Conservation (phyloP, 148 eudicot species). For the Linanthus parryae region DNA sequence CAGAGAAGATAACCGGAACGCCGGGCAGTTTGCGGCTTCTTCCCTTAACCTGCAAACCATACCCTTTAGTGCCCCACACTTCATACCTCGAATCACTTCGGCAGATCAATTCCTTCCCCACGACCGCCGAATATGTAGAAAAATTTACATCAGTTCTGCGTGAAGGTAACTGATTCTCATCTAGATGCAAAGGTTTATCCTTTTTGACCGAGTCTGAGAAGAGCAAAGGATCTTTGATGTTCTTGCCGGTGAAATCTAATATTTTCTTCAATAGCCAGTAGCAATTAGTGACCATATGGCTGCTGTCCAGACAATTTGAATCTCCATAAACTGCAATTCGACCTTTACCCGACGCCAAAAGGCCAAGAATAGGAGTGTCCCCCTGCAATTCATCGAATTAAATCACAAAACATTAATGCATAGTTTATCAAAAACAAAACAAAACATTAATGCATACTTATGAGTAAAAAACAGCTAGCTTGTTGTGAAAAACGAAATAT, state of each 20-base stretch:
- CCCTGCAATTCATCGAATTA: slow-evolving; percentile 37
- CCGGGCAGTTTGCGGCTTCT: slow-evolving; percentile 79
- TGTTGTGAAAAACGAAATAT: too few species aligned
- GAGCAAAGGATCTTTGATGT: slow-evolving; percentile 62
- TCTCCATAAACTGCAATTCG: slow-evolving; percentile 93
- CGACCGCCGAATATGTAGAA: slow-evolving; percentile 75
- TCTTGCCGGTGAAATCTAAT: slow-evolving; percentile 67
- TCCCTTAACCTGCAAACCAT: slow-evolving; percentile 58
- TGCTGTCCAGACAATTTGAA: slow-evolving; percentile 96
- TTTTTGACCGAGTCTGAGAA: slow-evolving; percentile 67
- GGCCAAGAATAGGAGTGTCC: slow-evolving; percentile 39
- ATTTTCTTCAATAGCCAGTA: slow-evolving; percentile 84
- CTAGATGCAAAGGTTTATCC: slow-evolving; percentile 41
- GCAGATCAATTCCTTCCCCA: slow-evolving; percentile 77
- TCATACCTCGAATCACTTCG: slow-evolving; percentile 86
- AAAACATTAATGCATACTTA: too few species aligned
- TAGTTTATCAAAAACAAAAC: slow-evolving; percentile 5
- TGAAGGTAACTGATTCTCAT: slow-evolving; percentile 65
- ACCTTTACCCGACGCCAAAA: slow-evolving; percentile 53
- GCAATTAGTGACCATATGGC: slow-evolving; percentile 98
- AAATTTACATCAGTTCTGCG: slow-evolving; percentile 93
- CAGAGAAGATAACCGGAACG: slow-evolving; percentile 38
- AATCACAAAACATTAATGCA: not conserved
- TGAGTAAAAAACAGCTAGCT: too few species aligned
- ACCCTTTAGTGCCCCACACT: slow-evolving; percentile 85